Evolutionary conservation across 1,139 yeast species (phyloP).

Genomic region (Suhomyces anneliseae): DNA sequence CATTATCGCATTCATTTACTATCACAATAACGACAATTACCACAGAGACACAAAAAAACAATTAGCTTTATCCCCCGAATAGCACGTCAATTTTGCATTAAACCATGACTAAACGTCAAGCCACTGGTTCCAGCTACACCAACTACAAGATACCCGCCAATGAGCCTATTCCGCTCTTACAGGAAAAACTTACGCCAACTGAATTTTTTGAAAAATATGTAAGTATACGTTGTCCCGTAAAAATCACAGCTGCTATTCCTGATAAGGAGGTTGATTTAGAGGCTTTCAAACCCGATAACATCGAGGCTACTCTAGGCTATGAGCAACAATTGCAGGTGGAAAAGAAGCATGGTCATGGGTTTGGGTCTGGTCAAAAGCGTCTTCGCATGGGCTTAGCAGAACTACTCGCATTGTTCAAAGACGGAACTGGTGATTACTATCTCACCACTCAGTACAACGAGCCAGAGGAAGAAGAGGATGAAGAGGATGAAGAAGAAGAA

Average conservation of each 20-base stretch:
- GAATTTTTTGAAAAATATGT: constrained; percentile 9
- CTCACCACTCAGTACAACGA: constrained; percentile 64
- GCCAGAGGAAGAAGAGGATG: constrained; percentile 30
- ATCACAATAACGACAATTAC: too few relatives aligned
- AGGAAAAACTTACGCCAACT: constrained; percentile 4
- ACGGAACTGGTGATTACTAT: constrained; percentile 49
- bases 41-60: too few relatives aligned
- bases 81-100: too few relatives aligned
- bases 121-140: constrained; percentile 2
- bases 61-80: too few relatives aligned
- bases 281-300: constrained; percentile 33
- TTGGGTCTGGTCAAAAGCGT: constrained; percentile 61
- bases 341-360: constrained; percentile 55
- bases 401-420: constrained; percentile 39
- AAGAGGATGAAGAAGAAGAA: constrained; percentile 2
- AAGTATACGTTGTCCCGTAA: constrained; percentile 12
- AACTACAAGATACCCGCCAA: constrained; percentile 1
- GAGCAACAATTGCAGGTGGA: constrained; percentile 52
- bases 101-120: neutral
- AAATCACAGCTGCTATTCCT: constrained; percentile 3
- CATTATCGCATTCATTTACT: too few relatives aligned
- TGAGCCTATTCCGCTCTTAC: neutral
- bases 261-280: constrained; percentile 19
- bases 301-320: constrained; percentile 34
- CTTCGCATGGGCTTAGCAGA: constrained; percentile 48